Base-by-base conservation (phyloP, 345 rosid species). In the Eucalyptus shirleyi region DNA sequence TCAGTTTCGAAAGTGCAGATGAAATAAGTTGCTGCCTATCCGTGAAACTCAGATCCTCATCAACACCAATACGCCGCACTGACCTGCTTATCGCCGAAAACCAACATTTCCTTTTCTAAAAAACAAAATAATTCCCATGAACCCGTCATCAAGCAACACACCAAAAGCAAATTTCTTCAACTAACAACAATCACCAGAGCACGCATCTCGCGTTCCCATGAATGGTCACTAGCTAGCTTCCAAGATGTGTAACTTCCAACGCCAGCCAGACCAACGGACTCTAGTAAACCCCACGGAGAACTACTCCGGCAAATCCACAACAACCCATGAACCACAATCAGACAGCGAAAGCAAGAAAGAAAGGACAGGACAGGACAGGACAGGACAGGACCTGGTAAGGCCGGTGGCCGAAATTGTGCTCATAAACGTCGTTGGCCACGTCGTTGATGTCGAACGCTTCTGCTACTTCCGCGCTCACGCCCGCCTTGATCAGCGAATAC, bases 391-490 rank as follows among this genome's bases (percentile, higher is more conserved):
- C 99, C 99, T 98, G 98, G 91, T 91, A 92, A 40, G 99, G 99
- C 65, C 99, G 98, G 88, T 96, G 97, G 12, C 96, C 95, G 86
- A 98, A 97, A 89, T 97, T 98, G 92, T 93, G 95, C 93, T 96
- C 92, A 88, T 98, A 98, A 51, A 95, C 99, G 90, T 98, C 99
- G 90, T 97, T 98, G 32, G 99, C 98, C 65, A 88, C 92, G 93
- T 98, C 96, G 87, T 97, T 98, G 60, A 98, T 96, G 90, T 98
- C 99, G 88, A 98, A 97, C 12, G 98, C 98, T 93, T 96, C 98
- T 72, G 94, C 94, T 13, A 96, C 93, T 85, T 93, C 90, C 14
- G 96, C 95, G 32, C 91, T 91, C 55, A 97, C 94, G 42, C 93
- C 94, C 14, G 97, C 95, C 86, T 95, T 93, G 87, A 87, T 88